These are phyloP conservation scores for Phalaenopsis hybrid DNA, from an alignment of 116 monocot species.

Conservation along the genomic window DNA sequence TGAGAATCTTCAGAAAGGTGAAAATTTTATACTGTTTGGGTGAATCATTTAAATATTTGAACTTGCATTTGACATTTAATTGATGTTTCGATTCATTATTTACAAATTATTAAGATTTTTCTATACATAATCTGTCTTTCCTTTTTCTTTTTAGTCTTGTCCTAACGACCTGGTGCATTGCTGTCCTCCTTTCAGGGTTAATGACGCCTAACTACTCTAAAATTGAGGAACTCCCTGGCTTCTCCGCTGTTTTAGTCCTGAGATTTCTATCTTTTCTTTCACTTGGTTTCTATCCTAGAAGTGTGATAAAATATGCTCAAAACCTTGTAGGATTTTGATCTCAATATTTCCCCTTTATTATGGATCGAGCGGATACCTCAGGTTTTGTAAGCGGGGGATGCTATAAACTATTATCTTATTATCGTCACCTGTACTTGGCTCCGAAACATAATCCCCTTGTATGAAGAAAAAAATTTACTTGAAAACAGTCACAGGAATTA, in stretches of 20 bases:
- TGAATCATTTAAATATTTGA: too few species aligned
- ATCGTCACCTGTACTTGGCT: constrained; percentile 32
- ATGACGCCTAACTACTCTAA: constrained; percentile 8
- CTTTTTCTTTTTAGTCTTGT: neutral
- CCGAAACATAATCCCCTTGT: neutral
- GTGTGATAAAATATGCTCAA: constrained; percentile 10
- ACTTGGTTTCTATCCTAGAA: constrained; percentile 10
- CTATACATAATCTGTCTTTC: too few species aligned
- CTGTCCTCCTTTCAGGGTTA: constrained; percentile 8
- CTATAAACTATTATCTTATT: constrained; percentile 22
- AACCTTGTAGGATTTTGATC: constrained; percentile 6
- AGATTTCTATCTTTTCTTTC: neutral
- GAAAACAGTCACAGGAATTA: neutral
- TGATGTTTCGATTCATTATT: too few species aligned
- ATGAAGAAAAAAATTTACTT: constrained; percentile 16
- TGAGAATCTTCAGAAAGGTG: too few species aligned
- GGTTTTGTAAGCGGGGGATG: constrained; percentile 91
- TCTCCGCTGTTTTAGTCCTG: neutral
- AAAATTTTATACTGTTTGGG: too few species aligned
- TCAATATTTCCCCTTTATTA: constrained; percentile 8
- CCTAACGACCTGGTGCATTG: neutral
- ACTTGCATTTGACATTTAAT: too few species aligned
- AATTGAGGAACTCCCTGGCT: constrained; percentile 7
- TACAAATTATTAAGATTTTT: too few species aligned
- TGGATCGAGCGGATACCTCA: constrained; percentile 88